These are phyloP conservation scores for Pestalotiopsis fici DNA, from an alignment of 2,329 filamentous ascomycete genomes.

Conservation along the genomic window DNA sequence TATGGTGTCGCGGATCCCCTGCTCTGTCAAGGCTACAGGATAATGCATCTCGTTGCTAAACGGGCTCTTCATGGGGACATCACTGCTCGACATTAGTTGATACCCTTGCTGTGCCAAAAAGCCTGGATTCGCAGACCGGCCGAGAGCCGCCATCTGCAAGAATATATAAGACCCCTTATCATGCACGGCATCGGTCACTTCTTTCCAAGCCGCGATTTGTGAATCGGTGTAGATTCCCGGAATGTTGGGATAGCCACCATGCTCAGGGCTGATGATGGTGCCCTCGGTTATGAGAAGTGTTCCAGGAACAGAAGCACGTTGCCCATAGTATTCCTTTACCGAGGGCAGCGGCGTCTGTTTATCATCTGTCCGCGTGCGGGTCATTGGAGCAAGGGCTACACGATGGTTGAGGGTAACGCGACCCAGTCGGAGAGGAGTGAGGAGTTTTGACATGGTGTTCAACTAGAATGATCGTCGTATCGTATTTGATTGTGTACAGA, in stretches of 20 bases:
- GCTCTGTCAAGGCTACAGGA: slow-evolving; percentile 23
- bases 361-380: slow-evolving; percentile 45
- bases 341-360: slow-evolving; percentile 39
- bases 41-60: neutral
- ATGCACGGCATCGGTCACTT: slow-evolving; percentile 59
- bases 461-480: too few relatives aligned
- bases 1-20: slow-evolving; percentile 14
- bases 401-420: slow-evolving; percentile 49
- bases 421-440: slow-evolving; percentile 42
- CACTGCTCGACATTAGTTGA: slow-evolving; percentile 21
- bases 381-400: slow-evolving; percentile 51
- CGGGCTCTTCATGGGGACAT: slow-evolving; percentile 16
- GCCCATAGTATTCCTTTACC: slow-evolving; percentile 39
- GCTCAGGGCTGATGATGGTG: slow-evolving; percentile 47
- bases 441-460: slow-evolving; percentile 27
- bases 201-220: slow-evolving; percentile 56
- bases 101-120: neutral
- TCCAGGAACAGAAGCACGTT: slow-evolving; percentile 41
- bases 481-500: too few relatives aligned
- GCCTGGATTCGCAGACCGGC: slow-evolving; percentile 46
- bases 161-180: slow-evolving; percentile 58
- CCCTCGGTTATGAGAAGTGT: slow-evolving; percentile 56
- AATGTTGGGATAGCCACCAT: slow-evolving; percentile 44
- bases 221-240: slow-evolving; percentile 54
- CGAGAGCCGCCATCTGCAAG: slow-evolving; percentile 62